A percentile compares a stretch with the other conserved stretches of the same genome.
phyloP scores from a whole-genome alignment of 306 rosid genomes.

The Cucumis sativus region Cucumber_9930_V3 NC_026659.2:25480501-25481000 shows the following conservation, averaged over 20 bases:
- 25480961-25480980: constrained; percentile 23
- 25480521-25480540: neutral
- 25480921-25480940: constrained; percentile 94
- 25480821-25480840: constrained; percentile 84
- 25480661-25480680: constrained; percentile 48
- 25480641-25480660: constrained; percentile 66
- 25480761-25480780: constrained; percentile 76
- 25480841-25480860: constrained; percentile 84
- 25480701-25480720: constrained; percentile 77
- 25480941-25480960: constrained; percentile 85
- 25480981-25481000: neutral
- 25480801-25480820: constrained; percentile 68
- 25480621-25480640: constrained; percentile 88
- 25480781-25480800: constrained; percentile 39
- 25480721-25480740: constrained; percentile 81
- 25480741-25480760: constrained; percentile 68
- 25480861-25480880: constrained; percentile 83
- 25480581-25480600: constrained; percentile 82
- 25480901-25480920: constrained; percentile 57
- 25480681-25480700: constrained; percentile 32
- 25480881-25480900: constrained; percentile 73
- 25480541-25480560: neutral
- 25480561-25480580: constrained; percentile 77
- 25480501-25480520: neutral
- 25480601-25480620: constrained; percentile 74